Percentiles rank a stretch among this genome's conserved stretches.
Evolutionary conservation across 2,329 filamentous ascomycete species (phyloP).

Genomic region (Alternaria longipes): DNA sequence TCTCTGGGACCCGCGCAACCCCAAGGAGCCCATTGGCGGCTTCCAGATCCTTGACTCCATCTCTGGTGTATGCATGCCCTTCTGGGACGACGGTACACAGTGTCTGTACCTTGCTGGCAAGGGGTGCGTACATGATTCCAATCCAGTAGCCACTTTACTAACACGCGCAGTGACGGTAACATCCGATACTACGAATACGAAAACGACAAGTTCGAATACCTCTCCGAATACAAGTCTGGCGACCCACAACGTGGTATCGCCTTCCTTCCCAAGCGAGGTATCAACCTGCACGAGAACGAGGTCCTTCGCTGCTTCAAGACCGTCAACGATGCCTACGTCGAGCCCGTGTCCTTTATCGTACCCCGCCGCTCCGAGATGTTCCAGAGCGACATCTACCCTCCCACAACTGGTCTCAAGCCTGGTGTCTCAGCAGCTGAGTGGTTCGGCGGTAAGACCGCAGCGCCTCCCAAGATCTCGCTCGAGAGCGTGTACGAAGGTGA

Average conservation of each 20-base stretch:
- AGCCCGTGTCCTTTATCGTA: conserved; percentile 97
- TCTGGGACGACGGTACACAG: conserved; percentile 98
- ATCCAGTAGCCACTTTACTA: conserved; percentile 9
- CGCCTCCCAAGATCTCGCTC: conserved; percentile 92
- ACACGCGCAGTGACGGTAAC: conserved; percentile 80
- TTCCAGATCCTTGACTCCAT: conserved; percentile 93
- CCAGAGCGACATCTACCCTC: conserved; percentile 96
- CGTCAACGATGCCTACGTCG: conserved; percentile 91
- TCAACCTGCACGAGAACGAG: conserved; percentile 97
- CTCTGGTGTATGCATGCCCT: conserved; percentile 98
- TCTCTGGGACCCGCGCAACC: conserved; percentile 89
- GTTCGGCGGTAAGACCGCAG: conserved; percentile 82
- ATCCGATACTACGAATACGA: conserved; percentile 99
- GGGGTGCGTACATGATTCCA: conserved; percentile 69
- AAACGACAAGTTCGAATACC: conserved; percentile 97
- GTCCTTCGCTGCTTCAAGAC: conserved; percentile 93
- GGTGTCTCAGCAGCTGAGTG: conserved; percentile 84
- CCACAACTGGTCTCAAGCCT: conserved; percentile 80
- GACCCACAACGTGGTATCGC: conserved; percentile 95
- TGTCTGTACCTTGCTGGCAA: conserved; percentile 97
- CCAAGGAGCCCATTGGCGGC: conserved; percentile 82
- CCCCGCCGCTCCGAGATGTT: conserved; percentile 92
- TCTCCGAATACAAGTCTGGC: conserved; percentile 96
- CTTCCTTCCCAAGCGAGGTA: conserved; percentile 92
- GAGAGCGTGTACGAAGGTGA: conserved; percentile 90